Evolutionary conservation across 768 basidiomycete genomes (phyloP).

Genomic region (Harrya chromipes): DNA sequence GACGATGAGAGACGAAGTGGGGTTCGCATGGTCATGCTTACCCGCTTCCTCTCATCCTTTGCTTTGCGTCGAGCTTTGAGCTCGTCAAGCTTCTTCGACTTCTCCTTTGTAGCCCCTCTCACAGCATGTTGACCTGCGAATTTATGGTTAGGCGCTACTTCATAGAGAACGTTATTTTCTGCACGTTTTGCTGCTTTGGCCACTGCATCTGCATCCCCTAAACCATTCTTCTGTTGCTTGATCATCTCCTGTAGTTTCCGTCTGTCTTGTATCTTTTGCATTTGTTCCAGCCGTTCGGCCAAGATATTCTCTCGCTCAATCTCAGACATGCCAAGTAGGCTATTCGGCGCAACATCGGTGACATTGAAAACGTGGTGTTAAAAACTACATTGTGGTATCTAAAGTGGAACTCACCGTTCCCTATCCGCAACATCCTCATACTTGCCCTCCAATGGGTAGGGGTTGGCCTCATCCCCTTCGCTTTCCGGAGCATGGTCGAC

Average conservation of each 20-base stretch:
- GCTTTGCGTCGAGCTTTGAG: slow-evolving; percentile 84
- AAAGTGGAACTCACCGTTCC: slow-evolving; percentile 57
- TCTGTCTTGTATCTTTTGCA: slow-evolving; percentile 71
- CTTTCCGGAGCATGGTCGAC: slow-evolving; percentile 61
- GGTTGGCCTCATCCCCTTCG: slow-evolving; percentile 59
- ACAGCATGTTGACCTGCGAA: slow-evolving; percentile 66
- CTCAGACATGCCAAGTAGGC: slow-evolving; percentile 78
- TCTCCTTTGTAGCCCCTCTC: slow-evolving; percentile 77
- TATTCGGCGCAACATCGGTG: slow-evolving; percentile 31
- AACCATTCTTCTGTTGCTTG: slow-evolving; percentile 53
- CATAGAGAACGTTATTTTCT: slow-evolving; percentile 24
- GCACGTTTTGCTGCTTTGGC: slow-evolving; percentile 75
- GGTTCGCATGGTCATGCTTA: slow-evolving; percentile 34
- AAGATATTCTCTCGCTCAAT: slow-evolving; percentile 87
- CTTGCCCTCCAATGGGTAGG: slow-evolving; percentile 90
- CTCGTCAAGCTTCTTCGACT: slow-evolving; percentile 75
- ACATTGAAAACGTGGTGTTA: slow-evolving; percentile 20
- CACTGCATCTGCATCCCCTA: slow-evolving; percentile 54
- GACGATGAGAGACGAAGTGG: slow-evolving; percentile 9
- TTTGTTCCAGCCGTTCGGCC: slow-evolving; percentile 74
- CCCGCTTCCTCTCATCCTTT: slow-evolving; percentile 85
- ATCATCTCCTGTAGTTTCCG: slow-evolving; percentile 72
- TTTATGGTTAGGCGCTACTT: slow-evolving; percentile 6
- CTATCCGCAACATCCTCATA: slow-evolving; percentile 84
- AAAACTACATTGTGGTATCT: slow-evolving; percentile 26